phyloP scores from a whole-genome alignment of 2,329 filamentous ascomycete genomes.

The Fusarium odoratissimum region DNA sequence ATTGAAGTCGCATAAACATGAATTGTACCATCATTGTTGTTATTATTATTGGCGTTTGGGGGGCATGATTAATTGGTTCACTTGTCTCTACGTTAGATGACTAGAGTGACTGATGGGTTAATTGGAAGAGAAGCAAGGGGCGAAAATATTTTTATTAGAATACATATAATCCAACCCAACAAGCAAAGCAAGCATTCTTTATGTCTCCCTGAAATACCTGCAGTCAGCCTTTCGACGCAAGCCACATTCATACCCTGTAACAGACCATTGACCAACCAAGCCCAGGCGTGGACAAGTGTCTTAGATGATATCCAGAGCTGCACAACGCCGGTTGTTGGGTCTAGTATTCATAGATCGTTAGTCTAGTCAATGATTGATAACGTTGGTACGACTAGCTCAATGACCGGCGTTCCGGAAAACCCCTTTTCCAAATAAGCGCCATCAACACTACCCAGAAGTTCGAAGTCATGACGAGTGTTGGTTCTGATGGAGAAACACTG shows the following conservation, averaged over 20 bases:
- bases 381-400: neutral
- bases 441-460: neutral
- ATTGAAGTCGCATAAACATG: conserved; percentile 21
- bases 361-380: neutral
- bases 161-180: neutral
- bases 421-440: neutral
- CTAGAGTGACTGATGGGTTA: neutral
- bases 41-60: conserved; percentile 3
- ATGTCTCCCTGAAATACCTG: neutral
- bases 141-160: neutral
- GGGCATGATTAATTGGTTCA: neutral
- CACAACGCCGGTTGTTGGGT: neutral
- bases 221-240: neutral
- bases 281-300: neutral
- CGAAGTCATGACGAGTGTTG: neutral
- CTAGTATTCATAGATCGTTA: neutral
- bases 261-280: neutral
- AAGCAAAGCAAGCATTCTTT: neutral
- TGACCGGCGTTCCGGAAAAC: neutral
- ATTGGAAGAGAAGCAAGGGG: conserved; percentile 7
- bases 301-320: neutral
- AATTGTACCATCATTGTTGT: neutral
- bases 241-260: conserved; percentile 8
- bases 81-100: neutral
- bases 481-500: neutral